These are phyloP conservation scores for Coemansia pectinata DNA, from an alignment of 192 early-diverging fungal species.

Conservation along the genomic window DNA sequence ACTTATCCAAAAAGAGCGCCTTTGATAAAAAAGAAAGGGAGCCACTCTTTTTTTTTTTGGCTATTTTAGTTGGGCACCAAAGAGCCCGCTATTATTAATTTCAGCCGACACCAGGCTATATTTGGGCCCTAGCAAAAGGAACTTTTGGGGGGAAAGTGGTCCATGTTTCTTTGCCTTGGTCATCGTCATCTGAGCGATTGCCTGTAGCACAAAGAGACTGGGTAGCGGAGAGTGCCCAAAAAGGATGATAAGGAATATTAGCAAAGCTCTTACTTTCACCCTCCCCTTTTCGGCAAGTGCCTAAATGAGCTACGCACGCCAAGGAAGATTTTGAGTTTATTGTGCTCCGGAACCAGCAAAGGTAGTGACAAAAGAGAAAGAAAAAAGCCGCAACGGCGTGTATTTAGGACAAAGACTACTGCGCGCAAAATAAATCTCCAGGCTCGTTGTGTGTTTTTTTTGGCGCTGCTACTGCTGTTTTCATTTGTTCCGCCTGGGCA, in stretches of 20 bases:
- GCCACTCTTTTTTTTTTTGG: not conserved
- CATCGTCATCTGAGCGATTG: not conserved
- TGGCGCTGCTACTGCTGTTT: constrained; percentile 6
- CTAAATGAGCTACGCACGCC: not conserved
- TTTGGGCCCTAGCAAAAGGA: not conserved
- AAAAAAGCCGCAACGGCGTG: not conserved
- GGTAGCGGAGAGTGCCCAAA: not conserved
- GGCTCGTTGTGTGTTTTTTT: not conserved
- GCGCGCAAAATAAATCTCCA: constrained; percentile 3
- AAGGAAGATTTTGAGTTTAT: not conserved
- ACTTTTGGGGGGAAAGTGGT: not conserved
- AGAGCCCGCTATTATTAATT: not conserved
- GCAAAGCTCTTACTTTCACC: not conserved
- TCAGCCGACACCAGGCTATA: not conserved
- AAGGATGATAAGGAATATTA: not conserved
- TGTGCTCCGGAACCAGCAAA: not conserved
- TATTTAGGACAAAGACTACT: not conserved
- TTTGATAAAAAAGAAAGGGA: not conserved
- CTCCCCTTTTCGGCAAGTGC: not conserved
- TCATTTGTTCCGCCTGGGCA: constrained; percentile 1
- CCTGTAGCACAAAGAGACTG: not conserved
- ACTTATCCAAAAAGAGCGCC: not conserved
- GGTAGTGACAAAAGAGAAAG: not conserved
- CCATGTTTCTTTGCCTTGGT: not conserved
- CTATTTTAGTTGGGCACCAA: not conserved